A percentile compares a stretch with the other conserved stretches of the same genome.
phyloP scores from a whole-genome alignment of 352 stramenopile genomes.

The Pythium coloratum region DNA sequence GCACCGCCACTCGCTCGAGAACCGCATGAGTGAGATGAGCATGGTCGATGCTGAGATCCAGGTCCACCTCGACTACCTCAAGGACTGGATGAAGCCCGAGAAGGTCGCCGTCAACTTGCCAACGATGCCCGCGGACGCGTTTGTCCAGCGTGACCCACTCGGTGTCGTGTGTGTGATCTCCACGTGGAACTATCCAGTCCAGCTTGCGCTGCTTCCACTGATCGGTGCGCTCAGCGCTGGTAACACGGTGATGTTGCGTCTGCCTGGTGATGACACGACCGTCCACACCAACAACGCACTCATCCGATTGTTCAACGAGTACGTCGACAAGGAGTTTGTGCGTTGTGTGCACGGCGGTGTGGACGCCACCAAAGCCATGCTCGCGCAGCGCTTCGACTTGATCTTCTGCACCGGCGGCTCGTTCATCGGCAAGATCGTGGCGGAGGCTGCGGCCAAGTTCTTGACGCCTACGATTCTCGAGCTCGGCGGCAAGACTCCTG shows the following conservation, averaged over 20 bases:
- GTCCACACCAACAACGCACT: slow-evolving; percentile 52
- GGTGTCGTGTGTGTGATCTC: slow-evolving; percentile 85
- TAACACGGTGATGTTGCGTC: slow-evolving; percentile 92
- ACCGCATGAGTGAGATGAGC: slow-evolving; percentile 52
- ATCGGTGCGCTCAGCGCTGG: slow-evolving; percentile 86
- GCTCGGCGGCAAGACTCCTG: slow-evolving; percentile 92
- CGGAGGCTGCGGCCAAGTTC: slow-evolving; percentile 88
- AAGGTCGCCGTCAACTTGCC: slow-evolving; percentile 49
- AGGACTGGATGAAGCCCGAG: slow-evolving; percentile 55
- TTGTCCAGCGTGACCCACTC: slow-evolving; percentile 65
- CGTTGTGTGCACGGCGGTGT: slow-evolving; percentile 80
- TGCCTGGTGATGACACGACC: slow-evolving; percentile 80
- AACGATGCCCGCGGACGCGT: slow-evolving; percentile 52
- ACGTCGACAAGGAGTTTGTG: slow-evolving; percentile 65
- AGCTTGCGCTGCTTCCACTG: slow-evolving; percentile 72
- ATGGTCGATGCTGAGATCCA: slow-evolving; percentile 62
- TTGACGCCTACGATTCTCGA: slow-evolving; percentile 94
- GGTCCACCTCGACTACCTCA: slow-evolving; percentile 59
- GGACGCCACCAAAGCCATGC: slow-evolving; percentile 61
- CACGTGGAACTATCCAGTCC: slow-evolving; percentile 91
- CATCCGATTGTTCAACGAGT: slow-evolving; percentile 46
- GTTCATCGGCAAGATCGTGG: slow-evolving; percentile 87
- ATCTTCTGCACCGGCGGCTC: slow-evolving; percentile 75
- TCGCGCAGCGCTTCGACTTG: slow-evolving; percentile 75
- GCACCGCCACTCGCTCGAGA: slow-evolving; percentile 68